phyloP scores from a whole-genome alignment of 164 flowering plant genomes.

The Annona squamosa region DNA sequence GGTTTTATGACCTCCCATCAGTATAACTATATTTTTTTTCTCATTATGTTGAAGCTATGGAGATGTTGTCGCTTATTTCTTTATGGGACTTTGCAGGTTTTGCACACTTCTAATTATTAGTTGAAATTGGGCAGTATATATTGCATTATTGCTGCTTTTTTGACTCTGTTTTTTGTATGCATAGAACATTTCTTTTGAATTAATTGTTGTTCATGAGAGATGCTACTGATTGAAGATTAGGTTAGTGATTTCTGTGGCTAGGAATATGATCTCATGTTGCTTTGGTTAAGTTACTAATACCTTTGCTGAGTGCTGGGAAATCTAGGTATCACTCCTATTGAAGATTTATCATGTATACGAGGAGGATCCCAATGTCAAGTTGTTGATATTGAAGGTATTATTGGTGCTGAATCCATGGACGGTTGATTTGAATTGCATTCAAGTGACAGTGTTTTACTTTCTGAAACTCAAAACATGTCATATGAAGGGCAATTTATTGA shows the following conservation, averaged over 20 bases:
- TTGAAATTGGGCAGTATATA: too few species aligned
- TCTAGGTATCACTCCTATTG: slow-evolving; percentile 53
- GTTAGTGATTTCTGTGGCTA: not conserved
- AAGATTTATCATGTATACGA: slow-evolving; percentile 61
- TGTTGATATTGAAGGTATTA: slow-evolving; percentile 70
- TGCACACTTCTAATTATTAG: too few species aligned
- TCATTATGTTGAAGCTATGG: too few species aligned
- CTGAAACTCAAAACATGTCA: not conserved
- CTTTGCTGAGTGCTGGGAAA: not conserved
- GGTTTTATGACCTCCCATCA: too few species aligned
- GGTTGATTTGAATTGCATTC: not conserved
- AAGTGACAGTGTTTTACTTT: not conserved
- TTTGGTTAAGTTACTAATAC: not conserved
- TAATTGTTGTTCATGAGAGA: not conserved
- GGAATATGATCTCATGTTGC: not conserved
- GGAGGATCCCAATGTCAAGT: slow-evolving; percentile 52
- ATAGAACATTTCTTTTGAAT: not conserved
- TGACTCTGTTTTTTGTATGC: too few species aligned
- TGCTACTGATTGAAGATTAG: not conserved
- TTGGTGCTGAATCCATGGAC: not conserved
- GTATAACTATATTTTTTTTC: too few species aligned
- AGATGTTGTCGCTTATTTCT: too few species aligned
- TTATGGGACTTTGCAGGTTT: too few species aligned
- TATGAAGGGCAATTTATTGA: not conserved
- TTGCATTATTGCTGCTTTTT: too few species aligned